Conservation (phyloP, 1,284 basidiomycete genomes). For the Rhodotorula sp. region DNA sequence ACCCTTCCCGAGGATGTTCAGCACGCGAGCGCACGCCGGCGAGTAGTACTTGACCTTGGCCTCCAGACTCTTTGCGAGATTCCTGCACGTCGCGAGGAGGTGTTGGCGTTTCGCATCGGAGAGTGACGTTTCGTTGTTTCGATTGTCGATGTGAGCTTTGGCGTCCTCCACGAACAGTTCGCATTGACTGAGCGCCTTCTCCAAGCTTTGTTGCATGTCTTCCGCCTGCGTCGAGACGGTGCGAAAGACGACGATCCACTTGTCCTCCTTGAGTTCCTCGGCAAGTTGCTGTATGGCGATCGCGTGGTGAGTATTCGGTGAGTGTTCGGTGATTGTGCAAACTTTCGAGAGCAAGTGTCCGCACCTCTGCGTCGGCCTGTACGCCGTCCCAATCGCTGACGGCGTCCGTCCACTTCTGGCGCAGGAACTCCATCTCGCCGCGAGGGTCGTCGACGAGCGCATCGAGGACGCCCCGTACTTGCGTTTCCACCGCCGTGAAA, state of each 20-base stretch:
- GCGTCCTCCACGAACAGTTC: constrained; percentile 55
- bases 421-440: constrained; percentile 53
- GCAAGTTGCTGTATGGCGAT: constrained; percentile 53
- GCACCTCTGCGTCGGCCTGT: constrained; percentile 71
- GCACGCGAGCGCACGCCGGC: constrained; percentile 84
- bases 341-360: neutral
- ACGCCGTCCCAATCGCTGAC: constrained; percentile 73
- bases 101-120: constrained; percentile 9
- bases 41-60: constrained; percentile 65
- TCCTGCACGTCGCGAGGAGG: constrained; percentile 12
- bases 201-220: constrained; percentile 92
- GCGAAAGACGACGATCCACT: constrained; percentile 82
- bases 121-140: neutral
- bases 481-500: constrained; percentile 64
- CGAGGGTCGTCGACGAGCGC: constrained; percentile 50
- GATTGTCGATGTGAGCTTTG: neutral
- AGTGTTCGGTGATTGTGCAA: no score
- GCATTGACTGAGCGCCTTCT: constrained; percentile 82
- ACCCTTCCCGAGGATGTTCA: constrained; percentile 89
- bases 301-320: neutral
- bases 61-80: constrained; percentile 22
- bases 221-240: constrained; percentile 88
- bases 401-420: constrained; percentile 68
- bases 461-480: constrained; percentile 61
- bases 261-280: constrained; percentile 91